These are phyloP conservation scores for Cupressus sempervirens DNA, from an alignment of 75 land plant species.

Conservation along the genomic window DNA sequence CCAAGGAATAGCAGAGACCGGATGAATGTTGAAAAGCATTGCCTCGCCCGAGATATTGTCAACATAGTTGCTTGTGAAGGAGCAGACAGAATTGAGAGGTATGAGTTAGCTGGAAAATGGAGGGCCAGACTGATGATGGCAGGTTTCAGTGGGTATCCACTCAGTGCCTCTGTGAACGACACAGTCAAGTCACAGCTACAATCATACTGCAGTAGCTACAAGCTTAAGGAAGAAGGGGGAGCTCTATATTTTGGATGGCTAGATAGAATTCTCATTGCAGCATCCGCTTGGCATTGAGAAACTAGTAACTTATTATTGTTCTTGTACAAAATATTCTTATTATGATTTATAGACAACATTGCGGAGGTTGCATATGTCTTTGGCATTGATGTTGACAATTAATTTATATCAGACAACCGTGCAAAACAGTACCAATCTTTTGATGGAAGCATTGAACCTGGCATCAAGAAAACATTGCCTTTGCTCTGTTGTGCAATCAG, in stretches of 20 bases:
- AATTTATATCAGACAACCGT: not conserved
- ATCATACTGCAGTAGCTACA: slow-evolving; percentile 68
- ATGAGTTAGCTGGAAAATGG: slow-evolving; percentile 93
- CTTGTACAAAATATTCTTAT: not conserved
- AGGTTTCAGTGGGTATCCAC: slow-evolving; percentile 63
- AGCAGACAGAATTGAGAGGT: slow-evolving; percentile 81
- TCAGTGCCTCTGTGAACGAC: slow-evolving; percentile 51
- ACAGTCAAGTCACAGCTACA: slow-evolving; percentile 37
- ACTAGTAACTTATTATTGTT: not conserved
- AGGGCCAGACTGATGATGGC: slow-evolving; percentile 95
- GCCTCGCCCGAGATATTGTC: slow-evolving; percentile 90
- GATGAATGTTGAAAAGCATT: slow-evolving; percentile 88
- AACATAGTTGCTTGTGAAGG: slow-evolving; percentile 96
- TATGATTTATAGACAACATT: not conserved
- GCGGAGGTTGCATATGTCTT: not conserved
- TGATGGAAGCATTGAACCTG: not conserved
- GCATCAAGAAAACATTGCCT: not conserved
- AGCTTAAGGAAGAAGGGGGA: slow-evolving; percentile 70
- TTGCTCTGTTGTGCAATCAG: slow-evolving; percentile 1
- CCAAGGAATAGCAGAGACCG: slow-evolving; percentile 80
- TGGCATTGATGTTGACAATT: not conserved
- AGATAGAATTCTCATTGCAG: slow-evolving; percentile 65
- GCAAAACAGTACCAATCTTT: not conserved
- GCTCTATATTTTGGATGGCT: slow-evolving; percentile 86
- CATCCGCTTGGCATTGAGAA: slow-evolving; percentile 83